Evolutionary conservation across 306 rosid species (phyloP).

Genomic region (Erythrophleum fordii): DNA sequence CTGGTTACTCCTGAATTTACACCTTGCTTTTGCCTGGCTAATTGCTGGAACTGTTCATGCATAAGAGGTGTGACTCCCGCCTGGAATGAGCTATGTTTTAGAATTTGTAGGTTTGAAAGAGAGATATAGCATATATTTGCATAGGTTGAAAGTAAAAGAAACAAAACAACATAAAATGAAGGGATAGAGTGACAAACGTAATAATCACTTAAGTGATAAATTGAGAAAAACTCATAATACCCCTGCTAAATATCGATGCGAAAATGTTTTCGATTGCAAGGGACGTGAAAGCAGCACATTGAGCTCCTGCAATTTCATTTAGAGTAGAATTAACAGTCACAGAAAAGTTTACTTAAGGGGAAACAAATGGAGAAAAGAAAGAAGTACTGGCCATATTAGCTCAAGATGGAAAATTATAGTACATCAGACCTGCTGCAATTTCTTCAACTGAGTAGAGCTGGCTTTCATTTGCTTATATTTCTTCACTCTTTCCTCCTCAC

Average conservation of each 20-base stretch:
- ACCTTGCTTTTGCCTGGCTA: conserved; percentile 64
- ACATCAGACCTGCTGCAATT: conserved; percentile 69
- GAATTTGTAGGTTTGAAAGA: conserved; percentile 4
- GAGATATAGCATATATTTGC: neutral
- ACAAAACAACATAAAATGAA: neutral
- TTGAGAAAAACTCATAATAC: conserved; percentile 46
- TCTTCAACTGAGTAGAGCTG: conserved; percentile 65
- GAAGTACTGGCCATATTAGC: neutral
- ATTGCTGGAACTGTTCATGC: conserved; percentile 81
- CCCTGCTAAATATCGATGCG: conserved; percentile 91
- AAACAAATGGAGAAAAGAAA: neutral
- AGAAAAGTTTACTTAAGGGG: neutral
- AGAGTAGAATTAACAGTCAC: neutral
- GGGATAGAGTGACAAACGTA: neutral
- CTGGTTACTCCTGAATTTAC: conserved; percentile 52
- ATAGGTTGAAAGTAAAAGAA: conserved; percentile 25
- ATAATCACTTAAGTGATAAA: too few relatives aligned
- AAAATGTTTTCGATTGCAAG: conserved; percentile 79
- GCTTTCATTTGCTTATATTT: conserved; percentile 69
- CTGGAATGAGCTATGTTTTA: conserved; percentile 47
- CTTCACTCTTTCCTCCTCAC: conserved; percentile 83
- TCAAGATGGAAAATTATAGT: neutral
- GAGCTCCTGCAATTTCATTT: conserved; percentile 70
- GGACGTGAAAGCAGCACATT: conserved; percentile 73
- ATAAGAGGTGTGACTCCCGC: conserved; percentile 86